Evolutionary conservation across 805 yeast genomes (phyloP).

Genomic region (Pichia sporocuriosa): DNA sequence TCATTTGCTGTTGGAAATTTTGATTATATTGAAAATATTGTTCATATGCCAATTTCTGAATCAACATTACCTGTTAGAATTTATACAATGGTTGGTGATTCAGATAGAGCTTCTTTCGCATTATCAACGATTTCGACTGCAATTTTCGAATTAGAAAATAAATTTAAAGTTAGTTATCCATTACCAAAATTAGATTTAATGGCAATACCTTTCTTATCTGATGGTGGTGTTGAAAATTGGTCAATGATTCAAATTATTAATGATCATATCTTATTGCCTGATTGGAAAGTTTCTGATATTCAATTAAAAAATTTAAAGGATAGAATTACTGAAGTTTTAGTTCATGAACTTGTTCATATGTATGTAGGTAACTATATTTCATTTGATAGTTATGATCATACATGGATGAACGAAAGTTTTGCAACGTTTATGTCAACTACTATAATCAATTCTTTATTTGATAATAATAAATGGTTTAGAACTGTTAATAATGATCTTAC

Average conservation of each 20-base stretch:
- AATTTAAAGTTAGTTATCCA: constrained; percentile 46
- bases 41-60: constrained; percentile 20
- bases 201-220: constrained; percentile 62
- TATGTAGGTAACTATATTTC: constrained; percentile 70
- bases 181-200: constrained; percentile 59
- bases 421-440: constrained; percentile 62
- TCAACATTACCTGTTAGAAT: constrained; percentile 41
- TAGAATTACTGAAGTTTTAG: constrained; percentile 47
- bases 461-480: constrained; percentile 29
- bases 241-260: constrained; percentile 58
- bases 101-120: constrained; percentile 42
- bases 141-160: constrained; percentile 41
- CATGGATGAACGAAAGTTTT: constrained; percentile 74
- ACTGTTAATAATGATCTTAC: constrained; percentile 24
- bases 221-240: constrained; percentile 80
- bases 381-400: constrained; percentile 58
- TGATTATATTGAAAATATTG: constrained; percentile 39
- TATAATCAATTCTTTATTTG: constrained; percentile 26
- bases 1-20: constrained; percentile 67
- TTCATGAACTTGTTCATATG: constrained; percentile 73
- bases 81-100: constrained; percentile 49
- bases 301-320: constrained; percentile 15
- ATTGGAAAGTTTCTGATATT: constrained; percentile 19
- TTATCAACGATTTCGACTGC: constrained; percentile 40
- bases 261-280: constrained; percentile 39